These are phyloP conservation scores for Saccharomyces uvarum DNA, from an alignment of 1,139 yeast genomes.

Conservation along the genomic window DNA sequence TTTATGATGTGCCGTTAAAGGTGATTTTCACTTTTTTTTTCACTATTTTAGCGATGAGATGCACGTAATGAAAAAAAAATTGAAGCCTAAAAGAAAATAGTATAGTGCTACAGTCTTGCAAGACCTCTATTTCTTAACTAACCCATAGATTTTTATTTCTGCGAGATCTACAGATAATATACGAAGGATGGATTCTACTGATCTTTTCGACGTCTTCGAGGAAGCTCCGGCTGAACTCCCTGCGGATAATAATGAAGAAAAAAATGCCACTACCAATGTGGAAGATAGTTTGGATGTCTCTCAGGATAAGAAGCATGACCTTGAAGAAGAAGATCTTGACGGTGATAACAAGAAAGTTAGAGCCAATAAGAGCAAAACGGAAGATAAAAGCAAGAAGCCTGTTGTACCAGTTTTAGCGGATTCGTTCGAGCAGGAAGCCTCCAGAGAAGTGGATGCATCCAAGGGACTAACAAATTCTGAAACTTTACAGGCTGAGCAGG, in stretches of 20 bases:
- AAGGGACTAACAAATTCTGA: conserved; percentile 49
- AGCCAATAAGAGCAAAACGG: conserved; percentile 30
- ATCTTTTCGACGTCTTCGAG: conserved; percentile 61
- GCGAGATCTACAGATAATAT: neutral
- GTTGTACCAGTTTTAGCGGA: conserved; percentile 73
- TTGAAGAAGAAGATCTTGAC: conserved; percentile 10
- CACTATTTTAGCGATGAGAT: conserved; percentile 7
- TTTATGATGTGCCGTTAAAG: neutral
- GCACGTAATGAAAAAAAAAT: neutral
- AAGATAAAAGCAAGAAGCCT: conserved; percentile 32
- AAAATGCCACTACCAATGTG: conserved; percentile 10
- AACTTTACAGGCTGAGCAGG: conserved; percentile 31
- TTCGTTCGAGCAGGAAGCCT: conserved; percentile 83
- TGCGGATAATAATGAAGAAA: conserved; percentile 16
- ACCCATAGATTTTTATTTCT: neutral
- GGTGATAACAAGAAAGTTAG: conserved; percentile 20
- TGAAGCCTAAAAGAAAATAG: neutral
- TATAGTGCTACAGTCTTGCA: neutral
- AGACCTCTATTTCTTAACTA: neutral
- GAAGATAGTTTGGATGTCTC: conserved; percentile 6
- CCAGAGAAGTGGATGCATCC: conserved; percentile 76
- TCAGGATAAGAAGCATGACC: conserved; percentile 8
- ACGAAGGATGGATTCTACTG: conserved; percentile 28
- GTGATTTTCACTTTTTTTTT: neutral
- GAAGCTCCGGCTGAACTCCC: conserved; percentile 45